Conservation (phyloP, 768 basidiomycete species). For the Tephrocybe sp. region DNA sequence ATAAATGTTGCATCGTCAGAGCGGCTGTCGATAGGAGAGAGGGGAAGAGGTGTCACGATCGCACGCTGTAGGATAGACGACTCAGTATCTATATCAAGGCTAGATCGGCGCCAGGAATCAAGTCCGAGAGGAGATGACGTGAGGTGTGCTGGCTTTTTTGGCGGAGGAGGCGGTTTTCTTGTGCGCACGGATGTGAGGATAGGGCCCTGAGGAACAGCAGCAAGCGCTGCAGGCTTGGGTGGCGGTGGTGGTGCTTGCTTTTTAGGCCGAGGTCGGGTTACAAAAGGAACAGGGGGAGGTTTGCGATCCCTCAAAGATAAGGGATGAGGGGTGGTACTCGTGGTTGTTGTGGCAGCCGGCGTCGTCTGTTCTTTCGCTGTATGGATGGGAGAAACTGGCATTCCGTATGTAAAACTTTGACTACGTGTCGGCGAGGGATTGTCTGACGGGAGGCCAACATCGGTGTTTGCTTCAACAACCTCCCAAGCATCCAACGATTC, state of each 20-base stretch:
- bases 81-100: constrained; percentile 11
- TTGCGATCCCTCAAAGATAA: constrained; percentile 27
- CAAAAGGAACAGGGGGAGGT: constrained; percentile 23
- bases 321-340: constrained; percentile 15
- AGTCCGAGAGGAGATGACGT: constrained; percentile 29
- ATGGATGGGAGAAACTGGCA: constrained; percentile 11
- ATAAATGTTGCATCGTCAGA: neutral
- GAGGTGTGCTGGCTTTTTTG: constrained; percentile 21
- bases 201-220: constrained; percentile 22
- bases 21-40: constrained; percentile 30
- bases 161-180: constrained; percentile 24
- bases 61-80: constrained; percentile 31
- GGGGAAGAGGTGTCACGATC: constrained; percentile 37
- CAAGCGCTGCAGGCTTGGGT: constrained; percentile 13
- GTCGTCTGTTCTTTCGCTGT: constrained; percentile 3
- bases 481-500: constrained; percentile 48
- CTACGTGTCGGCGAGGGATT: constrained; percentile 26
- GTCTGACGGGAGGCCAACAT: constrained; percentile 24
- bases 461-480: constrained; percentile 32
- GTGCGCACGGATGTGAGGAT: constrained; percentile 32
- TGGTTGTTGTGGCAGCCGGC: constrained; percentile 8
- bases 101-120: constrained; percentile 18
- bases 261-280: constrained; percentile 25
- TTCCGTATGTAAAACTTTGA: constrained; percentile 27
- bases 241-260: constrained; percentile 21